Evolutionary conservation across 169 alveolate species (phyloP).

Genomic region (Babesia sp.): DNA sequence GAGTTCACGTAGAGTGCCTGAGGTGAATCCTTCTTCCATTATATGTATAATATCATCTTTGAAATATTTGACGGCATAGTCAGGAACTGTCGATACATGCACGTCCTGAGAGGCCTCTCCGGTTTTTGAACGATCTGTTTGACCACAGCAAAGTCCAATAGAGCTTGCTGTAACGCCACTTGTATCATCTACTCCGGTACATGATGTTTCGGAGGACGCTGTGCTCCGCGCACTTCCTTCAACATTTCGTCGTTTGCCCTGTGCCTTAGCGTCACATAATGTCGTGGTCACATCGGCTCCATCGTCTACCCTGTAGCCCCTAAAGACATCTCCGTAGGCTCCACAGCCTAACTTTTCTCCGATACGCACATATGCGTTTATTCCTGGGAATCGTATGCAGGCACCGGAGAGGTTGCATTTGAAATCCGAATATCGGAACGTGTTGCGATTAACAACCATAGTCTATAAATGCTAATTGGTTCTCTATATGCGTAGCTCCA

Average conservation of each 20-base stretch:
- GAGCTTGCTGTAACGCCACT: conserved; percentile 37
- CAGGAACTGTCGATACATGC: conserved; percentile 3
- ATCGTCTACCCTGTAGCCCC: conserved; percentile 66
- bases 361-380: conserved; percentile 39
- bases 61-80: conserved; percentile 83
- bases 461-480: background rate
- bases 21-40: conserved; percentile 85
- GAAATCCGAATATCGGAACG: conserved; percentile 49
- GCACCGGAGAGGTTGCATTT: conserved; percentile 65
- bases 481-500: background rate
- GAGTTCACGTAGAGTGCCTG: conserved; percentile 86
- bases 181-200: conserved; percentile 15
- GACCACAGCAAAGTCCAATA: background rate
- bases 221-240: background rate
- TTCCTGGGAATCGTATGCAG: conserved; percentile 41
- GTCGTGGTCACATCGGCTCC: conserved; percentile 1
- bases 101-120: background rate
- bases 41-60: conserved; percentile 83
- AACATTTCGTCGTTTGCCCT: conserved; percentile 26
- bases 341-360: conserved; percentile 88
- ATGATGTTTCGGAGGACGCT: conserved; percentile 23
- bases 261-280: conserved; percentile 8
- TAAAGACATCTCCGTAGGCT: conserved; percentile 89
- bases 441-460: conserved; percentile 25
- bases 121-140: background rate